Evolutionary conservation across 345 rosid genomes (phyloP), one percentile per base, ranked within the genome.

Genomic region (Ricinus communis): DNA sequence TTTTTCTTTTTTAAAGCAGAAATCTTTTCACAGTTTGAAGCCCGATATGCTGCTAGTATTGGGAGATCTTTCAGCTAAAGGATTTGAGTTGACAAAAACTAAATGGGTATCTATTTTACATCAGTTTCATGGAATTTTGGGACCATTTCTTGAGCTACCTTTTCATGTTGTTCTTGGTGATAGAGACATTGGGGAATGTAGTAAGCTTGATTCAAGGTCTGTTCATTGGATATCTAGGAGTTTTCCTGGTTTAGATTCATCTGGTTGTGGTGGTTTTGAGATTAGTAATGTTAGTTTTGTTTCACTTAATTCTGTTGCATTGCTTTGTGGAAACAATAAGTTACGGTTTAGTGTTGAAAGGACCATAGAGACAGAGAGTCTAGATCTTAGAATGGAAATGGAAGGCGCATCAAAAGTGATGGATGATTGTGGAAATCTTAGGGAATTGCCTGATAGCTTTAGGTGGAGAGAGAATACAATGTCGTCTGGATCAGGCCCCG

Each of bases 31-130:
- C 28, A 74, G 40, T 59, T 41, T 88, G 85, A 82, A 82, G 66
- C 90, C 89, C n/a, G 89, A 88, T 73, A 80, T 88, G 88, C 78
- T 86, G 70, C 59, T 88, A 68, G 85, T 88, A 11, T 53, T 86
- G 75, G 93, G 93, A 46, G 90, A 88, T 74, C 65, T 88, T 62
- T 83, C 90, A 19, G 89, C 85, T 15, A 69, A 63, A 36, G 90
- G 90, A 65, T 83, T 63, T 16, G 74, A 79, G 72, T 72, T 82
- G 77, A 72, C 81, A 0, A 78, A 64, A 62, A 71, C 62, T 55
- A 61, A 78, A 58, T 88, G 93, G 93, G 66, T 78, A 2, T 74
- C 87, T 1, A 78, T 88, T 71, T 51, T 88, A 18, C 65, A 69
- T 66, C 82, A 86, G 69, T 86, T 88, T 72, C 77, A 81, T 43